Evolutionary conservation across 768 basidiomycete genomes (phyloP).

Genomic region (Mycena vulgaris): DNA sequence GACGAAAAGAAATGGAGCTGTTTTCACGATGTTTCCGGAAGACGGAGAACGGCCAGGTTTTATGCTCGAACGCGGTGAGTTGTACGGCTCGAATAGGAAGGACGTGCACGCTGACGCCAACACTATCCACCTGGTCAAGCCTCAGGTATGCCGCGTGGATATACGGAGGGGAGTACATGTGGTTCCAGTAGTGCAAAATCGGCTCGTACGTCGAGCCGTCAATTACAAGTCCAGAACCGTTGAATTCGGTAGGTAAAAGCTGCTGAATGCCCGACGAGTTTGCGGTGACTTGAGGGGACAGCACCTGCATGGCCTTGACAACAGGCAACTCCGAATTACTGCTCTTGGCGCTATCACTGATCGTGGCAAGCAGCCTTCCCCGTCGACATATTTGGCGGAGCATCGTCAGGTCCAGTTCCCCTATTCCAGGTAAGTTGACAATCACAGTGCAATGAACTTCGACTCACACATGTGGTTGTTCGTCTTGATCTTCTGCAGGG

Average conservation of each 20-base stretch:
- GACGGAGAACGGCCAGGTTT: not conserved
- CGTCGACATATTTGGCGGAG: too few species aligned
- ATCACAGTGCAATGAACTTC: not conserved
- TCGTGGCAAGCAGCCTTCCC: slow-evolving; percentile 26
- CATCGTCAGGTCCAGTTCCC: slow-evolving; percentile 30
- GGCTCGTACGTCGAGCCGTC: not conserved
- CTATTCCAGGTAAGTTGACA: not conserved
- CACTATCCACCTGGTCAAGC: not conserved
- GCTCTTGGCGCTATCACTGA: not conserved
- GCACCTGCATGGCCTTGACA: not conserved
- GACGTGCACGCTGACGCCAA: not conserved
- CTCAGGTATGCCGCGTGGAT: slow-evolving; percentile 16
- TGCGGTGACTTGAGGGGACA: not conserved
- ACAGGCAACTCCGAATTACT: not conserved
- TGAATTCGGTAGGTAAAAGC: not conserved
- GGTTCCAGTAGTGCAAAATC: slow-evolving; percentile 25
- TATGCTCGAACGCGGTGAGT: not conserved
- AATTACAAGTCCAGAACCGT: slow-evolving; percentile 12
- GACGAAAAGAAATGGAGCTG: slow-evolving; percentile 1
- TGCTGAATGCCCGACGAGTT: not conserved
- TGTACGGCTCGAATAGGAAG: not conserved
- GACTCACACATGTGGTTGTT: slow-evolving; percentile 2
- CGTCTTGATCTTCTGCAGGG: slow-evolving; percentile 2
- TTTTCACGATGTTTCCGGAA: not conserved
- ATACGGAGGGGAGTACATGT: slow-evolving; percentile 12